Conservation (phyloP, 2,329 filamentous ascomycete genomes). For the Claviceps humidiphila region DNA sequence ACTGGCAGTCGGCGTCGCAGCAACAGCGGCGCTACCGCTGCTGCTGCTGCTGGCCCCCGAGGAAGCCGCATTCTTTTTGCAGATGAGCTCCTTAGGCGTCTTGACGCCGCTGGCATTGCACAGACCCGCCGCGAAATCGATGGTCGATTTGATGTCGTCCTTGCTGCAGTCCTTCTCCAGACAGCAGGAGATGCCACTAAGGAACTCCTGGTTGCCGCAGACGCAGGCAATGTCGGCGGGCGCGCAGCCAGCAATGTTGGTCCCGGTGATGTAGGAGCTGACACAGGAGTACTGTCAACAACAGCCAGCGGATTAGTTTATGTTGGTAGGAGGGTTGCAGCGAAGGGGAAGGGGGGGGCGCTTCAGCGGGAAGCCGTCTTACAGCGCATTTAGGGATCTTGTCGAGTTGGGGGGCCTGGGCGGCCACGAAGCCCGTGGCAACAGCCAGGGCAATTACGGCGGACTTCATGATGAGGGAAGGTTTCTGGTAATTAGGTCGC, state of each 20-base stretch:
- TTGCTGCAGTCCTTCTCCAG: conserved; percentile 21
- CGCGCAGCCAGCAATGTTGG: conserved; percentile 24
- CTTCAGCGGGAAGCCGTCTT: background rate
- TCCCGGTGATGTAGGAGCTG: conserved; percentile 18
- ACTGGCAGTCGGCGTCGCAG: background rate
- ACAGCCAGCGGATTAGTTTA: background rate
- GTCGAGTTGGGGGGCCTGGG: conserved; percentile 14
- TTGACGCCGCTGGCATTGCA: conserved; percentile 23
- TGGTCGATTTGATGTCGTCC: conserved; percentile 19
- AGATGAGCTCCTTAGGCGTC: conserved; percentile 24
- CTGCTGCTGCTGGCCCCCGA: conserved; percentile 5
- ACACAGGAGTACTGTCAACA: conserved; percentile 20
- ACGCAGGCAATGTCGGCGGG: conserved; percentile 26
- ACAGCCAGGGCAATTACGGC: conserved; percentile 17
- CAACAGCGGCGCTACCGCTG: background rate
- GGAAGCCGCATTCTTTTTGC: conserved; percentile 12
- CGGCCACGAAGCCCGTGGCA: conserved; percentile 20
- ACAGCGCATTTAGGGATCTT: conserved; percentile 22
- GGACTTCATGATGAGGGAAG: conserved; percentile 22
- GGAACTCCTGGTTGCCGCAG: conserved; percentile 27
- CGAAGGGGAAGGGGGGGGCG: background rate
- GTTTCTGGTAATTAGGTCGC: background rate
- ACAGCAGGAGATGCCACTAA: conserved; percentile 29
- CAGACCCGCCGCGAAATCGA: conserved; percentile 24
- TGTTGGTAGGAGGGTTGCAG: no score